phyloP scores from a whole-genome alignment of 2,329 filamentous ascomycete genomes.

The Macrophomina tecta region DNA sequence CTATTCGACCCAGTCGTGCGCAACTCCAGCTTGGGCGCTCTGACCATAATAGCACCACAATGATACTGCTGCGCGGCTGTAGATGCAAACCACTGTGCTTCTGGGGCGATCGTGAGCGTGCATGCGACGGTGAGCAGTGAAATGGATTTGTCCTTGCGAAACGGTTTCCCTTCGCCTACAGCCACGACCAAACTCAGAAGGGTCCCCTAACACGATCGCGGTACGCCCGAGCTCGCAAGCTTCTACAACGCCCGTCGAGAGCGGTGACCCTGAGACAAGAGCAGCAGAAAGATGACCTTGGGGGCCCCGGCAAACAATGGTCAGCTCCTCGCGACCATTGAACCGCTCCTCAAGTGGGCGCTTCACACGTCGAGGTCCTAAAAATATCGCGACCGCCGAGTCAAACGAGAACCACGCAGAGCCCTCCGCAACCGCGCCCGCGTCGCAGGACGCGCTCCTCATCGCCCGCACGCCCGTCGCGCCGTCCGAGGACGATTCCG shows the following conservation, averaged over 20 bases:
- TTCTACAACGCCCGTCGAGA: constrained; percentile 28
- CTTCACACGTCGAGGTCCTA: constrained; percentile 37
- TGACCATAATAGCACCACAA: constrained; percentile 19
- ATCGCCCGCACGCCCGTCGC: constrained; percentile 26
- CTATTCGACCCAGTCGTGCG: constrained; percentile 8
- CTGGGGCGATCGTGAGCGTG: constrained; percentile 23
- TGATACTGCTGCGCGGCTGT: constrained; percentile 15
- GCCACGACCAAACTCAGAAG: constrained; percentile 30
- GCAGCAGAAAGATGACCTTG: constrained; percentile 29
- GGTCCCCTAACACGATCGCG: constrained; percentile 30
- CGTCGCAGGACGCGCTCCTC: constrained; percentile 27
- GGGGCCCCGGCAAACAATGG: constrained; percentile 35
- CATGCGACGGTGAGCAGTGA: constrained; percentile 25
- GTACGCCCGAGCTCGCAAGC: constrained; percentile 30
- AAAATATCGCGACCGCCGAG: constrained; percentile 36
- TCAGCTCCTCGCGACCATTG: constrained; percentile 40
- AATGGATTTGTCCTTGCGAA: constrained; percentile 26
- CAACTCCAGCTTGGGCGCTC: constrained; percentile 23
- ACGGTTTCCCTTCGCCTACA: constrained; percentile 29
- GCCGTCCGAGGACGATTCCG: constrained; percentile 19
- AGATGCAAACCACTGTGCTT: constrained; percentile 22
- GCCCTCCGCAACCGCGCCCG: constrained; percentile 37
- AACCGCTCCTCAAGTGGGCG: constrained; percentile 39
- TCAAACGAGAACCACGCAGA: constrained; percentile 32
- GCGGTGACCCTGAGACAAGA: constrained; percentile 26